Percentiles rank a stretch among this genome's conserved stretches.
Evolutionary conservation across 768 basidiomycete genomes (phyloP).

Genomic region (Trametes coccinea): DNA sequence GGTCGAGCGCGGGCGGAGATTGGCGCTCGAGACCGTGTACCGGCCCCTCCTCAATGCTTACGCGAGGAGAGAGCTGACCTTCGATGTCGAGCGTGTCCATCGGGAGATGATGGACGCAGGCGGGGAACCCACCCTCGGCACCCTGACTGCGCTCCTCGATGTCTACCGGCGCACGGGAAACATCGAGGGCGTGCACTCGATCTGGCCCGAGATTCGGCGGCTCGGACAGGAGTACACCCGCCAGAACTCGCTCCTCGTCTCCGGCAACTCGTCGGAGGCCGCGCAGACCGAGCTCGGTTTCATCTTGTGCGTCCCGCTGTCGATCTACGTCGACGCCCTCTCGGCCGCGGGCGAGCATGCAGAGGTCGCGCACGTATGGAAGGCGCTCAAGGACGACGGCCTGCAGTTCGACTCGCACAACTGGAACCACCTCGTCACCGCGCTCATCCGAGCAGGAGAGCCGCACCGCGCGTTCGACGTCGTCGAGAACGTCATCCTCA

Average conservation of each 20-base stretch:
- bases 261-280: constrained; percentile 12
- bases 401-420: constrained; percentile 86
- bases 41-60: constrained; percentile 61
- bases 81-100: constrained; percentile 59
- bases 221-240: constrained; percentile 49
- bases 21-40: constrained; percentile 56
- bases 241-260: constrained; percentile 35
- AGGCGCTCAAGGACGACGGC: constrained; percentile 55
- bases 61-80: constrained; percentile 41
- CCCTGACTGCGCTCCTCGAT: constrained; percentile 67
- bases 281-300: constrained; percentile 42
- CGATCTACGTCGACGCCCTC: constrained; percentile 77
- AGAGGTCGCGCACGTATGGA: constrained; percentile 69
- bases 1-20: constrained; percentile 39
- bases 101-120: constrained; percentile 54
- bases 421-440: constrained; percentile 84
- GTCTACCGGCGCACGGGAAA: constrained; percentile 65
- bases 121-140: constrained; percentile 56
- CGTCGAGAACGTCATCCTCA: constrained; percentile 74
- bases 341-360: constrained; percentile 61
- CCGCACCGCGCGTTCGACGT: constrained; percentile 83
- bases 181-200: constrained; percentile 49
- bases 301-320: constrained; percentile 74
- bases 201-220: constrained; percentile 72
- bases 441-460: constrained; percentile 78